phyloP scores from a whole-genome alignment of 345 rosid genomes.

The Eucalyptus globulus region DNA sequence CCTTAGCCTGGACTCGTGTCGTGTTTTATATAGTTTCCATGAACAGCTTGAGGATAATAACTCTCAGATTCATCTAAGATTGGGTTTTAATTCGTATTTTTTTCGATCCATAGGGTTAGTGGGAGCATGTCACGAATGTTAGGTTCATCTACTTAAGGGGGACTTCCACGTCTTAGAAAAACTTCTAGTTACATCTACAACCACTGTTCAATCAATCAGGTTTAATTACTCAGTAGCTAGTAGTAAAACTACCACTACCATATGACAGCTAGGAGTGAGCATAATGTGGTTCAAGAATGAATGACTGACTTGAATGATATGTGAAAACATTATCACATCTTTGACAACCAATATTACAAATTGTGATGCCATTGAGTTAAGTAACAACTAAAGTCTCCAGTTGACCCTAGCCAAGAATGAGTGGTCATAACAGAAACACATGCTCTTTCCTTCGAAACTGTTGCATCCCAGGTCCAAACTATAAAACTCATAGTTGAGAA shows the following conservation, averaged over 20 bases:
- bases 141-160: not conserved
- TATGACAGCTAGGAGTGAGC: not conserved
- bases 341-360: not conserved
- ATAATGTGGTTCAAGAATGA: not conserved
- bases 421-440: not conserved
- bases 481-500: not conserved
- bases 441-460: not conserved
- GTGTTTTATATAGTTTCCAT: not conserved
- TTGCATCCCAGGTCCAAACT: not conserved
- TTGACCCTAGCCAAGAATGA: not conserved
- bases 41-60: not conserved
- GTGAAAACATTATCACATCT: not conserved
- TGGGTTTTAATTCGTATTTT: not conserved
- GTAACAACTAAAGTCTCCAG: not conserved
- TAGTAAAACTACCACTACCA: not conserved
- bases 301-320: not conserved
- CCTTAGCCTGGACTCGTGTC: not conserved
- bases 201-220: not conserved
- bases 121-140: not conserved
- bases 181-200: not conserved
- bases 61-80: not conserved
- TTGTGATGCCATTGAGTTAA: not conserved
- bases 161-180: not conserved
- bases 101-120: not conserved
- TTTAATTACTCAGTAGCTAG: not conserved